Percentiles rank a stretch among this genome's conserved stretches.
These are phyloP conservation scores for Umbelopsis sp. DNA, from an alignment of 192 early-diverging fungal species.

Conservation along the genomic window DNA sequence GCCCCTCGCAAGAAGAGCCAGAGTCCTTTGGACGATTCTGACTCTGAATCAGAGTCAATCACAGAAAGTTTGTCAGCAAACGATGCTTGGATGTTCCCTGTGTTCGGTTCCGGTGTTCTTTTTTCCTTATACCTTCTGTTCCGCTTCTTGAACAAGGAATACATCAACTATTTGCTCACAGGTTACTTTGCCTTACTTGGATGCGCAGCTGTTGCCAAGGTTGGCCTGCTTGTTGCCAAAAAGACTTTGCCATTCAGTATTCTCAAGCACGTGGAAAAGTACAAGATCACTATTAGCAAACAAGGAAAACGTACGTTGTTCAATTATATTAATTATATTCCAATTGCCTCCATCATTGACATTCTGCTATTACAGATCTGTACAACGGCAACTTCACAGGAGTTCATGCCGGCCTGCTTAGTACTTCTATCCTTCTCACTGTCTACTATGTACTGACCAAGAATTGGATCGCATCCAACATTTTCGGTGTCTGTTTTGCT, in stretches of 20 bases:
- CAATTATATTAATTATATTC: background rate
- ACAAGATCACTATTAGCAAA: constrained; percentile 70
- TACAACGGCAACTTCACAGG: constrained; percentile 60
- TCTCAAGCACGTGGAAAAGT: constrained; percentile 65
- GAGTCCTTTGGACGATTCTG: constrained; percentile 50
- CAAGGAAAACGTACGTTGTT: constrained; percentile 59
- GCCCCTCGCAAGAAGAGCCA: constrained; percentile 25
- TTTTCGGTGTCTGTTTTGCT: constrained; percentile 87
- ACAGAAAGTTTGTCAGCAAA: constrained; percentile 78
- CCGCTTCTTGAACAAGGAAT: constrained; percentile 82
- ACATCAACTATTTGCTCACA: constrained; percentile 80
- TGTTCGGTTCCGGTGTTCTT: constrained; percentile 83
- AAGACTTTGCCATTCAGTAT: constrained; percentile 42
- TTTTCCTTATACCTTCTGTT: constrained; percentile 87
- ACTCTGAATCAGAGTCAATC: constrained; percentile 70
- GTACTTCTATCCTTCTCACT: constrained; percentile 60
- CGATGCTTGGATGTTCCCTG: constrained; percentile 93
- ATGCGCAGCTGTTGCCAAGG: constrained; percentile 72
- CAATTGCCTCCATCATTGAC: background rate
- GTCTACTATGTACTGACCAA: constrained; percentile 82
- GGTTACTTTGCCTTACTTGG: constrained; percentile 87
- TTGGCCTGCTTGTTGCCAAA: constrained; percentile 54
- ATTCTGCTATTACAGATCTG: constrained; percentile 51
- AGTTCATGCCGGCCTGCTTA: constrained; percentile 64
- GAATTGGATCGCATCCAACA: constrained; percentile 92